These are phyloP conservation scores for Penicillium decumbens DNA, from an alignment of 2,329 filamentous ascomycete species.

Conservation along the genomic window DNA sequence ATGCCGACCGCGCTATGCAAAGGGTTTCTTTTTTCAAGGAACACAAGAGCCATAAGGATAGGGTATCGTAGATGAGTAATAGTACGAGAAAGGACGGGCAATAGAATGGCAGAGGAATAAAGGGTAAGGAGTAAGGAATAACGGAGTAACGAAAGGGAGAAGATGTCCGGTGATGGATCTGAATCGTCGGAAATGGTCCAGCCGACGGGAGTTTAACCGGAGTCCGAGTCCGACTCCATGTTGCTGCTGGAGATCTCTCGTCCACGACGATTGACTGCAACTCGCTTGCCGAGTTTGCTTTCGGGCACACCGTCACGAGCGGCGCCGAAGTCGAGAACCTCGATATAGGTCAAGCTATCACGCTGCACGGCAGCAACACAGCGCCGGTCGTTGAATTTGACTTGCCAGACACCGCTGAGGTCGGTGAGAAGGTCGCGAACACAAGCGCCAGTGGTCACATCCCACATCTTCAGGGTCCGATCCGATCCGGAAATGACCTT, in stretches of 20 bases:
- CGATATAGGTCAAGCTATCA: slow-evolving; percentile 87
- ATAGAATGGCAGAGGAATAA: slow-evolving; percentile 1
- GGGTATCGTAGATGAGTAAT: slow-evolving; percentile 36
- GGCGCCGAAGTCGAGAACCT: slow-evolving; percentile 97
- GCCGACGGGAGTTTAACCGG: slow-evolving; percentile 8
- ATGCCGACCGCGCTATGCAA: slow-evolving; percentile 42
- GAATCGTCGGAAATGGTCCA: not conserved
- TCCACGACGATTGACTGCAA: slow-evolving; percentile 48
- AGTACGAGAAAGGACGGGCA: not conserved
- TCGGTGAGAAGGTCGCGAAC: slow-evolving; percentile 89
- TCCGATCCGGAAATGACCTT: slow-evolving; percentile 97
- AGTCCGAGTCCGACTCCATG: slow-evolving; percentile 34
- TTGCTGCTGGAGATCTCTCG: slow-evolving; percentile 32
- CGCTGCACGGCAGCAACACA: slow-evolving; percentile 96
- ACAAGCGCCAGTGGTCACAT: slow-evolving; percentile 85
- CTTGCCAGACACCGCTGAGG: slow-evolving; percentile 96
- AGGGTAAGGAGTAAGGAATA: not conserved
- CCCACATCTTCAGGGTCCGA: slow-evolving; percentile 97
- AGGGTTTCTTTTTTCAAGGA: slow-evolving; percentile 24
- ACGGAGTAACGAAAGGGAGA: slow-evolving; percentile 11
- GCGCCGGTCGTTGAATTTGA: slow-evolving; percentile 90
- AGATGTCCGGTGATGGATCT: not conserved
- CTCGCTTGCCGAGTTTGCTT: slow-evolving; percentile 72
- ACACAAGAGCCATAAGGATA: slow-evolving; percentile 30
- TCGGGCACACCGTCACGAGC: slow-evolving; percentile 78